Evolutionary conservation across 2,329 filamentous ascomycete species (phyloP), one percentile per base, ranked within the genome.

Genomic region (Ophiostoma quercus): DNA sequence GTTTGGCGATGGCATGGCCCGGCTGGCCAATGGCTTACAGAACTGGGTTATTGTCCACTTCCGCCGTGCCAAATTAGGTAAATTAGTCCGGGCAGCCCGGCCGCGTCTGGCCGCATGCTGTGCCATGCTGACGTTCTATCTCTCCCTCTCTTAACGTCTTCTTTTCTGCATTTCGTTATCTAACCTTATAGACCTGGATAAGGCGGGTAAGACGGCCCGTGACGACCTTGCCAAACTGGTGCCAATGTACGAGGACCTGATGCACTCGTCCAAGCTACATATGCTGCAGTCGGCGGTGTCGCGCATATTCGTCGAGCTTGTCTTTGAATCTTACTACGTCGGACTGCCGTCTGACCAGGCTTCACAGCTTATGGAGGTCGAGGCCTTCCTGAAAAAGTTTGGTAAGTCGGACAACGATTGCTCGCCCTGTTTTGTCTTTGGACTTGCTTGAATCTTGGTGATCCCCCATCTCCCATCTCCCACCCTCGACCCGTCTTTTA

Each of bases 41-140:
- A 91, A 92, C 74, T 92, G 90, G 90, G 85, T 89, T 3, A 87
- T 92, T 74, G 84, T 85, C 34, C 86, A 90, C 76, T 92, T 90
- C 73, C 83, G 90, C 68, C 85, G 85, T 72, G 82, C 84, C 14
- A 90, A 84, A 78, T 78, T 90, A 66, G 80, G 84, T 85, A 76
- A 62, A 14, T 62, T 70, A 47, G 60, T 62, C 11, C 60, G n/a
- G n/a, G 8, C 43, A 16, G 16, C 43, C 7, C 47, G 51, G 67
- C 51, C 14, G 22, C 65, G 54, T 7, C 19, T 16, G 19, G 43
- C 19, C 43, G 7, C 22, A 29, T 29, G 22, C 51, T 25, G n/a
- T 9, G 8, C 22, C 25, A n/a, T 32, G 29, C 57, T 62, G 57
- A 62, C 29, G 12, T 29, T 60, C 6, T 62, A 6, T 62, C 2